Percentiles rank a stretch among this genome's conserved stretches.
Conservation (phyloP, 768 basidiomycete species). For the Kwoniella mangroviensis region DNA sequence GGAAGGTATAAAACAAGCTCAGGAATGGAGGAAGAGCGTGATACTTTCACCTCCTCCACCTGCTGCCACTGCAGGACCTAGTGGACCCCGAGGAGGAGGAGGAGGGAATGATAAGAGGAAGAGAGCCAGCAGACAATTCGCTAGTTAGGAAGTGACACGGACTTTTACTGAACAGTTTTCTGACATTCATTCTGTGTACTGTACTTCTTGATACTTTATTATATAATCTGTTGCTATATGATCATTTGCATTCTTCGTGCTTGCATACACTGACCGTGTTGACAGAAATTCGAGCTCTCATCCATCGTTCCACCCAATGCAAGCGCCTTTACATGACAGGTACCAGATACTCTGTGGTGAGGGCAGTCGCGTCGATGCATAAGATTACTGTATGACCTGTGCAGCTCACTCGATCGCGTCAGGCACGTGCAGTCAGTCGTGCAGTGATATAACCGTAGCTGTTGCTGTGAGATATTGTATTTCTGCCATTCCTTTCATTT, state of each 20-base stretch:
- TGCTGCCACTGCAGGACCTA: not conserved
- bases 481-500: not conserved
- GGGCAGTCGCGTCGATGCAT: too few species aligned
- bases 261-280: too few species aligned
- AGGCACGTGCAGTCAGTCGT: slow-evolving; percentile 14
- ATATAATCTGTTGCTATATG: too few species aligned
- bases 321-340: too few species aligned
- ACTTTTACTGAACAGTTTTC: not conserved
- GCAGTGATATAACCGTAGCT: not conserved
- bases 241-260: too few species aligned
- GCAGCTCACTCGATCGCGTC: slow-evolving; percentile 3
- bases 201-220: too few species aligned
- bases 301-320: too few species aligned
- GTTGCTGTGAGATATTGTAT: not conserved
- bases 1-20: slow-evolving; percentile 29
- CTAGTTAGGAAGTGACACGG: slow-evolving; percentile 16
- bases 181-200: too few species aligned
- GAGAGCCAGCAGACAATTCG: slow-evolving; percentile 28
- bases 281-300: too few species aligned
- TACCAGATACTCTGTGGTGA: too few species aligned
- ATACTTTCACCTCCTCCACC: slow-evolving; percentile 41
- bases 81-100: slow-evolving; percentile 54
- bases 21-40: slow-evolving; percentile 62
- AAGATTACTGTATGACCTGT: too few species aligned
- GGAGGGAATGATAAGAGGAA: slow-evolving; percentile 56